A percentile compares a stretch with the other conserved stretches of the same genome.
Evolutionary conservation across 148 eudicot species (phyloP).

Genomic region (Heliamphora exappendiculata): DNA sequence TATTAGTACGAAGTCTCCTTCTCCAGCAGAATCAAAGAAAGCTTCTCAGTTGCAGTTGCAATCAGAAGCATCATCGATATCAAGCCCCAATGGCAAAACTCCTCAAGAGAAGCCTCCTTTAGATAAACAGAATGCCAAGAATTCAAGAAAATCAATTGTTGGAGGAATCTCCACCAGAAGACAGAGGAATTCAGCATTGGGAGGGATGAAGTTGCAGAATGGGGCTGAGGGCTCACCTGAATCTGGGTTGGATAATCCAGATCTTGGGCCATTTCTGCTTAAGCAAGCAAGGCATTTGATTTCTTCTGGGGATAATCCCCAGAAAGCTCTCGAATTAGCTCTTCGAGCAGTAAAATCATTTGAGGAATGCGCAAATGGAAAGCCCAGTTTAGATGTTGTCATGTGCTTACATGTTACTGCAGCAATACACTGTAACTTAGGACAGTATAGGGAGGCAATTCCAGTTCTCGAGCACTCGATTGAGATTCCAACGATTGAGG

Average conservation of each 20-base stretch:
- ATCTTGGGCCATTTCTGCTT: slow-evolving; percentile 89
- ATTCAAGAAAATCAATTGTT: slow-evolving; percentile 37
- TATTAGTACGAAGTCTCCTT: background rate
- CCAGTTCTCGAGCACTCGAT: slow-evolving; percentile 71
- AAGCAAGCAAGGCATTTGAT: slow-evolving; percentile 93
- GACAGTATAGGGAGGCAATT: slow-evolving; percentile 71
- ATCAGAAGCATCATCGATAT: slow-evolving; percentile 36
- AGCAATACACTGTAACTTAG: slow-evolving; percentile 74
- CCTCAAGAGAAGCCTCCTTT: slow-evolving; percentile 23
- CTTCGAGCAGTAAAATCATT: slow-evolving; percentile 81
- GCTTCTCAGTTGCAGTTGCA: slow-evolving; percentile 28
- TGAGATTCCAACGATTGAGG: slow-evolving; percentile 57
- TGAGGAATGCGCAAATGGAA: slow-evolving; percentile 68
- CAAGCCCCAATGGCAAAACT: slow-evolving; percentile 37
- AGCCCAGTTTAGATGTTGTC: slow-evolving; percentile 77
- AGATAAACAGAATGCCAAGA: slow-evolving; percentile 19
- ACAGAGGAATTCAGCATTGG: slow-evolving; percentile 14
- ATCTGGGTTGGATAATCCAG: slow-evolving; percentile 61
- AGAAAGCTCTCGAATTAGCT: slow-evolving; percentile 75
- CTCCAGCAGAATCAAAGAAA: slow-evolving; percentile 42
- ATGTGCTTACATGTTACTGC: slow-evolving; percentile 92
- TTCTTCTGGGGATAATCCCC: slow-evolving; percentile 81
- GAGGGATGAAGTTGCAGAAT: slow-evolving; percentile 8
- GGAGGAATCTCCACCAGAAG: slow-evolving; percentile 32
- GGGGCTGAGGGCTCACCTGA: slow-evolving; percentile 25